Base-by-base conservation (phyloP, 78 protist species). In the Diacronema lutheri region DNA sequence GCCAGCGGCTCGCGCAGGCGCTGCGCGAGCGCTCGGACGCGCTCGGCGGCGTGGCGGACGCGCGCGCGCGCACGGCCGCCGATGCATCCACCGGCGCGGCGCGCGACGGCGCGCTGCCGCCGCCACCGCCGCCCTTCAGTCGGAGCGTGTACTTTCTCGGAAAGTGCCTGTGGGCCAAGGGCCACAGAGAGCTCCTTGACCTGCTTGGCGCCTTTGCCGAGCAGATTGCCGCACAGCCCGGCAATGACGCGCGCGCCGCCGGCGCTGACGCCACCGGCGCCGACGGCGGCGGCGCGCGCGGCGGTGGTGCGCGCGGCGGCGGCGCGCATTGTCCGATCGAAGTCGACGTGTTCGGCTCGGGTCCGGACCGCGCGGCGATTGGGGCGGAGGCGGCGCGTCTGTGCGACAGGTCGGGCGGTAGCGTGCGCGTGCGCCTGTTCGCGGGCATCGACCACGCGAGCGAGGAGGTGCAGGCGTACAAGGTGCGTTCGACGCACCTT, bases 91-190 rank as follows among this genome's bases (percentile, higher is more conserved):
- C n/a, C n/a, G n/a, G 50, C 50, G 50, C 50, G 16, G 50, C 50
- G 16, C 50, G 50, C 50, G 16, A 7, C 50, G 16, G 50, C 50
- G 50, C 50, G 16, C 7, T 7, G 50, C 50, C 50, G 50, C 50
- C 16, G 16, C 16, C 50, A 44, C 50, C 50, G 50, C 50, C 50
- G 50, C 50, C 50, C 50, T 3, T 7, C 44, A n/a, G 16, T 16
- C 26, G 5, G 26, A 60, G 79, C 60, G 58, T 38, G 26, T 72
- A 72, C 79, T 72, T 72, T 37, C 14, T 72, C 13, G 79, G 79
- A 0, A 72, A 72, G 79, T 0, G 41, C 38, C 61, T 72, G 37
- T 72, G 79, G 79, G 79, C 79, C 10, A 72, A 72, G 79, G 79
- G 79, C 23, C 60, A 44, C 38, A 58, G 79, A 6, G 20, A 14